Percentiles rank a stretch among this genome's conserved stretches.
Conservation (phyloP, 116 monocot species). For the Dioscorea cayenensis region DNA sequence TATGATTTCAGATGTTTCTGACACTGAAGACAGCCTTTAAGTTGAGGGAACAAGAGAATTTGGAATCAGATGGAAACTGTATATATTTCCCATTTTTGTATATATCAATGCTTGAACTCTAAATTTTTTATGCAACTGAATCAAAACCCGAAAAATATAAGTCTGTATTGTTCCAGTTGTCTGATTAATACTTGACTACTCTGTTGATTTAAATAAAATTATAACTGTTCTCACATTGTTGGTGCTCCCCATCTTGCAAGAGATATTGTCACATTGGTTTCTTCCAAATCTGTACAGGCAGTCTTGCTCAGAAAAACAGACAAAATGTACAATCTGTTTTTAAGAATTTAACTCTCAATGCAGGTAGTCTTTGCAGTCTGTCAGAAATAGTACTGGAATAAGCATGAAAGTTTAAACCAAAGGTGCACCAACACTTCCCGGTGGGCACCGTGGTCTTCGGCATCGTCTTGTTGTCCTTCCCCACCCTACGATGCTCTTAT, state of each 20-base stretch:
- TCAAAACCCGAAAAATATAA: too few species aligned
- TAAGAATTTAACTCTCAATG: not conserved
- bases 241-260: not conserved
- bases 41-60: too few species aligned
- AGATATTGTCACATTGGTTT: not conserved
- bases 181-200: too few species aligned
- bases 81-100: too few species aligned
- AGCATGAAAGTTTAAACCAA: slow-evolving; percentile 11
- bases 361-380: not conserved
- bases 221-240: too few species aligned
- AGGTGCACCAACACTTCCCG: slow-evolving; percentile 18
- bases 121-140: too few species aligned
- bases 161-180: too few species aligned
- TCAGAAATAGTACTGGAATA: not conserved
- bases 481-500: slow-evolving; percentile 43
- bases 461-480: slow-evolving; percentile 78
- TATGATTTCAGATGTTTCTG: too few species aligned
- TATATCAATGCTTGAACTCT: too few species aligned
- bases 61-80: too few species aligned
- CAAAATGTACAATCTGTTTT: not conserved
- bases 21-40: too few species aligned
- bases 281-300: not conserved
- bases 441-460: slow-evolving; percentile 47
- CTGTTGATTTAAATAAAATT: too few species aligned
- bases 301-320: not conserved